A percentile compares a stretch with the other conserved stretches of the same genome.
phyloP scores from a whole-genome alignment of 495 filamentous ascomycete genomes.

The Penicillium crystallinum region DNA sequence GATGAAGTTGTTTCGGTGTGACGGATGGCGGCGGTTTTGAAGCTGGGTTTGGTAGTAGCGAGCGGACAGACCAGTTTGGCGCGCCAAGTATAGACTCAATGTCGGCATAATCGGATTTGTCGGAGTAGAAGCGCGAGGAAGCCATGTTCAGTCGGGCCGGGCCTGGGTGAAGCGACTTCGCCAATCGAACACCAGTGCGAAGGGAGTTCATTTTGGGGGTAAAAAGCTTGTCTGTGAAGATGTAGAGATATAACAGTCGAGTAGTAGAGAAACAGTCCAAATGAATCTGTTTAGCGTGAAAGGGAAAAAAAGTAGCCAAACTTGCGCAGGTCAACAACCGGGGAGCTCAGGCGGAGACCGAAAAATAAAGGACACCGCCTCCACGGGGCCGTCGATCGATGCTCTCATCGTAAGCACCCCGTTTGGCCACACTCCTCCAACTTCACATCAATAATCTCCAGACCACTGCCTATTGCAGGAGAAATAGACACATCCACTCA shows the following conservation, averaged over 20 bases:
- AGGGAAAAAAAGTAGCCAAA: background rate
- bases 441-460: slow-evolving; percentile 3
- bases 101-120: slow-evolving; percentile 20
- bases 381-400: slow-evolving; percentile 22
- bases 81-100: slow-evolving; percentile 57
- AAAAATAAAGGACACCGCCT: slow-evolving; percentile 21
- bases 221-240: background rate
- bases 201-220: slow-evolving; percentile 7
- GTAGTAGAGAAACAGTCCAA: background rate
- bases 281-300: background rate
- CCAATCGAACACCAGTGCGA: slow-evolving; percentile 18
- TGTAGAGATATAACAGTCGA: background rate
- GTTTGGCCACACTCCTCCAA: slow-evolving; percentile 6
- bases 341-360: slow-evolving; percentile 9
- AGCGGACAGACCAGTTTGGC: slow-evolving; percentile 81
- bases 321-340: background rate
- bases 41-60: slow-evolving; percentile 56
- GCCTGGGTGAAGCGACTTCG: slow-evolving; percentile 9
- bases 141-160: slow-evolving; percentile 4
- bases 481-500: slow-evolving; percentile 10
- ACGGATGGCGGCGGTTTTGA: slow-evolving; percentile 31
- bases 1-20: slow-evolving; percentile 58
- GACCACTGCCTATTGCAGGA: slow-evolving; percentile 2
- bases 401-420: slow-evolving; percentile 18
- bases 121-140: slow-evolving; percentile 22